phyloP scores from a whole-genome alignment of 1,284 basidiomycete species.

The Moesziomyces antarcticus region DNA sequence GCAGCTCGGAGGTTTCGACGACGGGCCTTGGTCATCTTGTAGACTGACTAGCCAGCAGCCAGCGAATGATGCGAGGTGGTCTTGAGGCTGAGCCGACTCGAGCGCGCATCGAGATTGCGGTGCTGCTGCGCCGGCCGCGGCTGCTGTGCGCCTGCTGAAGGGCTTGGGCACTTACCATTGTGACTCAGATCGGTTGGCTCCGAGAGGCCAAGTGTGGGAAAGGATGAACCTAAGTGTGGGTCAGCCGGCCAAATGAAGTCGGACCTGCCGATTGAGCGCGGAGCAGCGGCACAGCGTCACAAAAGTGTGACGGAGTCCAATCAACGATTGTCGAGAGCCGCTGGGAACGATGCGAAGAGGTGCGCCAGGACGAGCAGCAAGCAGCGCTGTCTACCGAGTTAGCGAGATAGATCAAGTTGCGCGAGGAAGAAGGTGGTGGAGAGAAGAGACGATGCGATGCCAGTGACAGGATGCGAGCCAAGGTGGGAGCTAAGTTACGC shows the following conservation, averaged over 20 bases:
- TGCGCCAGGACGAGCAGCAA: neutral
- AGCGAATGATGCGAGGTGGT: conserved; percentile 2
- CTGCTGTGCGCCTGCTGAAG: neutral
- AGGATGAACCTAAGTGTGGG: neutral
- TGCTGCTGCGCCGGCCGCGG: too few relatives aligned
- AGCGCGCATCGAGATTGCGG: too few relatives aligned
- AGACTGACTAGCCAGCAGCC: neutral
- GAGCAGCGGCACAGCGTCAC: neutral
- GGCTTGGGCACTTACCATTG: neutral
- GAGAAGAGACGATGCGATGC: neutral
- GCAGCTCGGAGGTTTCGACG: conserved; percentile 30
- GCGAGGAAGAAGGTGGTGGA: neutral
- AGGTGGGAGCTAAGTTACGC: neutral
- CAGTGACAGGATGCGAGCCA: neutral
- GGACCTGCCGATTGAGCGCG: neutral
- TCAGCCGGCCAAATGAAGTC: neutral
- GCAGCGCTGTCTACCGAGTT: too few relatives aligned
- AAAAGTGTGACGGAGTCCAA: too few relatives aligned
- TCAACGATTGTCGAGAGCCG: too few relatives aligned
- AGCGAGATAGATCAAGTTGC: neutral
- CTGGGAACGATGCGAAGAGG: neutral
- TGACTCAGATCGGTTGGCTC: neutral
- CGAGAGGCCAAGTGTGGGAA: neutral
- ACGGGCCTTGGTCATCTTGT: conserved; percentile 28
- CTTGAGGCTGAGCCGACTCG: neutral